phyloP scores from a whole-genome alignment of 371 early-diverging fungal genomes.

The Syncephalastrum racemosum region DNA sequence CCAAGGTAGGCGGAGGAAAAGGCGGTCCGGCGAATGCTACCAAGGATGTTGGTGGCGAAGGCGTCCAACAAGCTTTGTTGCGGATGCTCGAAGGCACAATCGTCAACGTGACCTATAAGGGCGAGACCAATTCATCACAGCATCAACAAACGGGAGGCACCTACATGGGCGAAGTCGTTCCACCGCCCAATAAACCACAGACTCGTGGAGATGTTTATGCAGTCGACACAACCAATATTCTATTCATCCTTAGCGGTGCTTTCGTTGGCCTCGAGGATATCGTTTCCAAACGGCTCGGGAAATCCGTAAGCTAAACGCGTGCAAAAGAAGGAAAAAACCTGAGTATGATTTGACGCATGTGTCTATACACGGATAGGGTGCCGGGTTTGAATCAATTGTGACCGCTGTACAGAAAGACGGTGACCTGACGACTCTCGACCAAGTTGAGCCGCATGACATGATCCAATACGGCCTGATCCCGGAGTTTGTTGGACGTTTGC shows the following conservation, averaged over 20 bases:
- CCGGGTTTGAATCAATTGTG: conserved; percentile 1
- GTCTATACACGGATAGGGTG: background rate
- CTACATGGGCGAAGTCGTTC: conserved; percentile 11
- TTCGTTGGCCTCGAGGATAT: conserved; percentile 82
- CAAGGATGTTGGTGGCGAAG: conserved; percentile 94
- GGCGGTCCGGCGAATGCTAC: conserved; percentile 46
- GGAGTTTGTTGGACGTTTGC: conserved; percentile 83
- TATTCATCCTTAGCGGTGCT: conserved; percentile 83
- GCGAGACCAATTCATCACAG: conserved; percentile 36
- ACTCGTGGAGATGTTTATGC: conserved; percentile 62
- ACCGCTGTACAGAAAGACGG: background rate
- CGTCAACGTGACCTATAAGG: conserved; percentile 74
- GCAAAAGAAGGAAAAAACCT: background rate
- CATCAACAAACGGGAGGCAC: conserved; percentile 21
- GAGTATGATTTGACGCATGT: background rate
- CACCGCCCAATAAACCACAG: background rate
- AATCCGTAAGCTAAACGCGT: conserved; percentile 32
- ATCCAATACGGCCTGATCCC: conserved; percentile 83
- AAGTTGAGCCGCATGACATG: conserved; percentile 73
- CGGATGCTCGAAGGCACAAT: conserved; percentile 83
- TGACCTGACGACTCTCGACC: conserved; percentile 40
- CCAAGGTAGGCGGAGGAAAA: conserved; percentile 41
- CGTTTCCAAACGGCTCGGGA: conserved; percentile 65
- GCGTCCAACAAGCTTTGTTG: conserved; percentile 85
- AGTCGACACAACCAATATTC: conserved; percentile 84